Evolutionary conservation across 202 grass and related monocot species (phyloP).

Genomic region (Digitaria exilis): DNA sequence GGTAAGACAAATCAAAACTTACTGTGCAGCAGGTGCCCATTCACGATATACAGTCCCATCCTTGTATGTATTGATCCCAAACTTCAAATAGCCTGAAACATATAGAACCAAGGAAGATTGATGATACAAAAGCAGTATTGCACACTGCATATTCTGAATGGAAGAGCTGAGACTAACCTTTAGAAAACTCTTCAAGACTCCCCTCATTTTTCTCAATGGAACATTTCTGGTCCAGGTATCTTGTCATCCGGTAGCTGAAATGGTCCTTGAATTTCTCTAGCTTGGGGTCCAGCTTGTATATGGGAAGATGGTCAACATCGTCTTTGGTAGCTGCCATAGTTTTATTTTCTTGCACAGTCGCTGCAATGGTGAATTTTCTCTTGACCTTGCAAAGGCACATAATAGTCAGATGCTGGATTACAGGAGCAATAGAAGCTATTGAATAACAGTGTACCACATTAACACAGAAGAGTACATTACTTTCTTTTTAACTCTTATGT

Average conservation of each 20-base stretch:
- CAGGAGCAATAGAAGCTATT: neutral
- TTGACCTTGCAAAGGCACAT: slow-evolving; percentile 49
- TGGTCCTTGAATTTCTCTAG: slow-evolving; percentile 74
- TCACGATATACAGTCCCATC: slow-evolving; percentile 74
- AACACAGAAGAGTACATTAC: neutral
- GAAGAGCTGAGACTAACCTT: slow-evolving; percentile 50
- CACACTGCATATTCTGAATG: neutral
- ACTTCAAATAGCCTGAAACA: slow-evolving; percentile 85
- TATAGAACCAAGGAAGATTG: slow-evolving; percentile 14
- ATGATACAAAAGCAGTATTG: neutral
- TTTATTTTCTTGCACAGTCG: slow-evolving; percentile 35
- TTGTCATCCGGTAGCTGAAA: slow-evolving; percentile 72
- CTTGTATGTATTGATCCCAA: slow-evolving; percentile 70
- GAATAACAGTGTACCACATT: neutral
- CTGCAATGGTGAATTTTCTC: slow-evolving; percentile 52
- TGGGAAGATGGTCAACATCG: slow-evolving; percentile 46
- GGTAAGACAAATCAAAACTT: slow-evolving; percentile 44
- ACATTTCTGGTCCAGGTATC: slow-evolving; percentile 61
- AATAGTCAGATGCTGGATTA: neutral
- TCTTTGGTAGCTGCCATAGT: slow-evolving; percentile 45
- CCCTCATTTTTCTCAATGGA: slow-evolving; percentile 71
- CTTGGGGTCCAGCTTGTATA: slow-evolving; percentile 68
- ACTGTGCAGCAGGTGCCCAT: slow-evolving; percentile 95
- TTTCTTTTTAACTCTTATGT: neutral
- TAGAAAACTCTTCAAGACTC: slow-evolving; percentile 69